A percentile compares a stretch with the other conserved stretches of the same genome.
Evolutionary conservation across 805 yeast species (phyloP).

Genomic region (Vanderwaltozyma polyspora): DNA sequence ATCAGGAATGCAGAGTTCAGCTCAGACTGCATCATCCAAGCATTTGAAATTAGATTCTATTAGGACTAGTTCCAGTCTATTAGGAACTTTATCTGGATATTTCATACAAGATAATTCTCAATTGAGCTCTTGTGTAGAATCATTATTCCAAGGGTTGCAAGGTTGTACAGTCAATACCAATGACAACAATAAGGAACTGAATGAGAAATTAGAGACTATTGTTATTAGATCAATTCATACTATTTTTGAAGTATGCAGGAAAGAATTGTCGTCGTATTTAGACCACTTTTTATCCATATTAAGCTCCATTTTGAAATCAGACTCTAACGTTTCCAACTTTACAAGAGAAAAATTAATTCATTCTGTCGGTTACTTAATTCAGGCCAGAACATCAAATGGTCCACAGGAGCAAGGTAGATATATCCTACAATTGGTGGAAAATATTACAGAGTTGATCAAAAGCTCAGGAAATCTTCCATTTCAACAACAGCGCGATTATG

Average conservation of each 20-base stretch:
- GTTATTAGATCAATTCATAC: conserved; percentile 19
- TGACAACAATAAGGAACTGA: conserved; percentile 6
- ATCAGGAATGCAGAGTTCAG: conserved; percentile 15
- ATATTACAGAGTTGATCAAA: conserved; percentile 19
- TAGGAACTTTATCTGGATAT: conserved; percentile 23
- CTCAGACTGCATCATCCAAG: conserved; percentile 4
- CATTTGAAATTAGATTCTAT: conserved; percentile 20
- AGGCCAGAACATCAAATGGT: conserved; percentile 33
- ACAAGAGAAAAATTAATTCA: conserved; percentile 44
- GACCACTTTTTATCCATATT: conserved; percentile 22
- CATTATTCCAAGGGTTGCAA: conserved; percentile 22
- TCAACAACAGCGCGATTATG: conserved; percentile 32
- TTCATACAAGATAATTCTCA: conserved; percentile 14
- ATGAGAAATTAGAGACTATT: conserved; percentile 22
- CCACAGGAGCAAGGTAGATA: conserved; percentile 35
- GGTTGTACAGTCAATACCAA: conserved; percentile 7
- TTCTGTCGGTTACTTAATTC: conserved; percentile 53
- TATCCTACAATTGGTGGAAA: conserved; percentile 25
- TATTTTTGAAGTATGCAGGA: conserved; percentile 23
- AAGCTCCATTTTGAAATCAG: conserved; percentile 23
- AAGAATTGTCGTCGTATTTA: conserved; percentile 17
- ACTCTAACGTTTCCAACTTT: conserved; percentile 18
- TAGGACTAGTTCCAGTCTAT: conserved; percentile 19
- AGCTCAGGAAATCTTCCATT: conserved; percentile 1
- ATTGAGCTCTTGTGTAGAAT: conserved; percentile 17